Percentiles rank a stretch among this genome's conserved stretches.
Conservation (phyloP, 352 stramenopile species). For the Phytophthora citricola region DNA sequence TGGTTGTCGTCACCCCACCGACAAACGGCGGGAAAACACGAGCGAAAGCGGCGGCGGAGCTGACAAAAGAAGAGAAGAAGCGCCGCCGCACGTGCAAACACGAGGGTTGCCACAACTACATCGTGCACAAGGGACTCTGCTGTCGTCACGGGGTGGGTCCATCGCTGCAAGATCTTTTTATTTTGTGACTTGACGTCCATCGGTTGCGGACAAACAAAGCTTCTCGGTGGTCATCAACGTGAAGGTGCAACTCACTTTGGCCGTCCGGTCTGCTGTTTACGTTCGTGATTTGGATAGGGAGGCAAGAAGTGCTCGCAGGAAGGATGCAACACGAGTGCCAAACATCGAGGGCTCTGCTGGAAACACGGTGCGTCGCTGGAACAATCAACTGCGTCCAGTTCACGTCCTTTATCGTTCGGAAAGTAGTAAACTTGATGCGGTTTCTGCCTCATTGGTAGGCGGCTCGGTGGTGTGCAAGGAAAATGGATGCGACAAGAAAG, state of each 20-base stretch:
- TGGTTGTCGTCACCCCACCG: neutral
- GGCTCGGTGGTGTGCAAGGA: conserved; percentile 43
- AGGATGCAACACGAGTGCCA: conserved; percentile 53
- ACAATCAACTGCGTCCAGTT: neutral
- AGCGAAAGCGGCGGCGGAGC: neutral
- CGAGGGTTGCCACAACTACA: conserved; percentile 57
- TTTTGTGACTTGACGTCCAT: neutral
- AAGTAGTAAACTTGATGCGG: neutral
- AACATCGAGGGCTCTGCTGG: conserved; percentile 54
- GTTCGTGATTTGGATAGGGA: conserved; percentile 27
- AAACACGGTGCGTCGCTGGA: conserved; percentile 27
- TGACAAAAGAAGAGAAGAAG: conserved; percentile 48
- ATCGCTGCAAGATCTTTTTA: neutral
- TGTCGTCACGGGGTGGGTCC: conserved; percentile 46
- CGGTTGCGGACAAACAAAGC: neutral
- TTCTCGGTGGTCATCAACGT: neutral
- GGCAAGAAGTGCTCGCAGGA: conserved; percentile 55
- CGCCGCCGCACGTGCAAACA: conserved; percentile 41
- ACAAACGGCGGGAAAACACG: neutral
- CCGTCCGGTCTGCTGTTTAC: neutral
- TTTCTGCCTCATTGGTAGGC: neutral
- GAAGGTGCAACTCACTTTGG: neutral
- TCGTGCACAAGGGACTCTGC: conserved; percentile 51
- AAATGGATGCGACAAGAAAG: conserved; percentile 34
- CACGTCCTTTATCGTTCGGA: neutral